Evolutionary conservation across 179 eudicot species (phyloP).

Genomic region (Vitellaria paradoxa): DNA sequence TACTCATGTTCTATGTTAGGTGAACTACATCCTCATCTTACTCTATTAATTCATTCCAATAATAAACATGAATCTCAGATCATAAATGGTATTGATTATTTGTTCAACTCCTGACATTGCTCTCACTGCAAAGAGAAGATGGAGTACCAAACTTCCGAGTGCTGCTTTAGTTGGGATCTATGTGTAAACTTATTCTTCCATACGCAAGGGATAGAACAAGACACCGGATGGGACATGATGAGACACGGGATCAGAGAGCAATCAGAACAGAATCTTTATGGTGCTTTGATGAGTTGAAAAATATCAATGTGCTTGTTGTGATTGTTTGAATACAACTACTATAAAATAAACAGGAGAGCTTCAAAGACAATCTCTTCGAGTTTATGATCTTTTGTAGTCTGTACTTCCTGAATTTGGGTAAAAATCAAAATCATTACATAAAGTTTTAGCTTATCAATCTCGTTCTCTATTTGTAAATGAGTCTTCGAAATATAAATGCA

Average conservation of each 20-base stretch:
- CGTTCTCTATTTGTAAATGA: no score
- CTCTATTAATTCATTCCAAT: neutral
- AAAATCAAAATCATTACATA: no score
- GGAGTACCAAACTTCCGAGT: neutral
- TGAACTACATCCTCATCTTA: neutral
- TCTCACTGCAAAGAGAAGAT: neutral
- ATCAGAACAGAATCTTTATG: neutral
- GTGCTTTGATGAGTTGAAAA: conserved; percentile 8
- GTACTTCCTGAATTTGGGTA: no score
- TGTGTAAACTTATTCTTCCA: neutral
- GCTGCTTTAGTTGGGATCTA: neutral
- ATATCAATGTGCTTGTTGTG: neutral
- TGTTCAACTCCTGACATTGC: neutral
- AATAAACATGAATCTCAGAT: neutral
- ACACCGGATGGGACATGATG: neutral
- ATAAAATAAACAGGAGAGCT: neutral
- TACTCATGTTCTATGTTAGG: neutral
- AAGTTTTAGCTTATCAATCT: no score
- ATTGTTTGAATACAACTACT: neutral
- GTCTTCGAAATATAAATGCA: no score
- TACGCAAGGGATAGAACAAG: neutral
- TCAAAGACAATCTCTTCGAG: no score
- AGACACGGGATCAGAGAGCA: neutral
- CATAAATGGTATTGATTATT: neutral
- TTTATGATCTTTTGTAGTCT: no score